These are phyloP conservation scores for Olyra latifolia DNA, from an alignment of 176 grass and related monocot genomes.

Conservation along the genomic window DNA sequence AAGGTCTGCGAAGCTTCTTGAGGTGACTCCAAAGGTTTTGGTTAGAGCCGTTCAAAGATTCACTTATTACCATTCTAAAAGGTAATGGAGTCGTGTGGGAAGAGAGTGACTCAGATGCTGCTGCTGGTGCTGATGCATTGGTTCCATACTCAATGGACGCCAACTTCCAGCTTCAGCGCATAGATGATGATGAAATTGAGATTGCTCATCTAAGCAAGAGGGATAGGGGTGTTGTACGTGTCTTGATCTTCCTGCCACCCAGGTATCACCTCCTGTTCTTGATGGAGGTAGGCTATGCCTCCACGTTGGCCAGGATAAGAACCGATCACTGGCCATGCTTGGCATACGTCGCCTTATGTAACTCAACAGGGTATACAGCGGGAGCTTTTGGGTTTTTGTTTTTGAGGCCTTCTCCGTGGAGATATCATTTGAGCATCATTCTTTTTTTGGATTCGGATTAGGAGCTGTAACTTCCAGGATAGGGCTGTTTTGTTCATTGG, in stretches of 20 bases:
- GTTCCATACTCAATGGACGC: conserved; percentile 58
- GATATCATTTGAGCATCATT: conserved; percentile 30
- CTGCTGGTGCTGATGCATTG: conserved; percentile 58
- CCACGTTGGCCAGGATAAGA: conserved; percentile 84
- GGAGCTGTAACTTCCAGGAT: conserved; percentile 29
- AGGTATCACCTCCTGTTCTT: conserved; percentile 92
- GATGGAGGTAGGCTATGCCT: conserved; percentile 81
- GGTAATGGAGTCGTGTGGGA: conserved; percentile 75
- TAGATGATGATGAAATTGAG: conserved; percentile 45
- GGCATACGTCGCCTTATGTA: conserved; percentile 76
- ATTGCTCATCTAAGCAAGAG: conserved; percentile 50
- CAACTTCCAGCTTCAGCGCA: conserved; percentile 50
- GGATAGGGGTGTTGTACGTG: conserved; percentile 55
- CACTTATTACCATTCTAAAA: conserved; percentile 64
- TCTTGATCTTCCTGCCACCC: conserved; percentile 91
- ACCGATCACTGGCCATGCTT: conserved; percentile 98
- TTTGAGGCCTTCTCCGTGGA: conserved; percentile 9
- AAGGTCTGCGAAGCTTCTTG: conserved; percentile 87
- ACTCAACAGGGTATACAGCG: conserved; percentile 35
- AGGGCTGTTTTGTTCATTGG: conserved; percentile 35
- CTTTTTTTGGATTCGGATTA: conserved; percentile 23
- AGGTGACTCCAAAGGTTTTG: conserved; percentile 68
- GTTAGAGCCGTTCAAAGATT: conserved; percentile 65
- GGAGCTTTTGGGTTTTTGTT: conserved; percentile 25
- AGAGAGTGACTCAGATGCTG: conserved; percentile 50